A percentile compares a stretch with the other conserved stretches of the same genome.
Evolutionary conservation across 352 stramenopile genomes (phyloP).

Genomic region (Thalassiosira oceanica): DNA sequence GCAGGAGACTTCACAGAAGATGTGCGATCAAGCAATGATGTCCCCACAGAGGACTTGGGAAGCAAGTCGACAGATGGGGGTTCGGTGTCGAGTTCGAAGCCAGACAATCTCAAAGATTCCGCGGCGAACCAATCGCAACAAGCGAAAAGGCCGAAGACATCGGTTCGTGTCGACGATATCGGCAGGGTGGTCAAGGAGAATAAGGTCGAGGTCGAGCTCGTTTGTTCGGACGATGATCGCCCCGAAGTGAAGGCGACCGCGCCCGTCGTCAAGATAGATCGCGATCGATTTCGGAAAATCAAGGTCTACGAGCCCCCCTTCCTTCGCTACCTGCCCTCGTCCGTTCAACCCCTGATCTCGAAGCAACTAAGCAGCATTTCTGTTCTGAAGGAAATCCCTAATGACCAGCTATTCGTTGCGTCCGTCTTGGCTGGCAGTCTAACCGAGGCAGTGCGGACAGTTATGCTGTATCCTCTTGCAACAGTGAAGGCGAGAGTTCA

Average conservation of each 20-base stretch:
- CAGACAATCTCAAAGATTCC: no score
- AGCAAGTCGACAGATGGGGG: no score
- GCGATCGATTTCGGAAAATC: slow-evolving; percentile 43
- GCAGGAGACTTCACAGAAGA: no score
- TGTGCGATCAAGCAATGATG: no score
- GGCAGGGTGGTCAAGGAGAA: no score
- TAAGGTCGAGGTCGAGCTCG: slow-evolving; percentile 39
- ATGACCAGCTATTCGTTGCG: slow-evolving; percentile 70
- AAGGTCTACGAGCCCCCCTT: slow-evolving; percentile 29
- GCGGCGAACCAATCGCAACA: no score
- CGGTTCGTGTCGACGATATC: no score
- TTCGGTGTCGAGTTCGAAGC: no score
- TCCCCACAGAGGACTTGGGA: no score
- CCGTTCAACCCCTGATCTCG: slow-evolving; percentile 22
- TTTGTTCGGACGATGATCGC: slow-evolving; percentile 12
- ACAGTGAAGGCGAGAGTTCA: slow-evolving; percentile 75
- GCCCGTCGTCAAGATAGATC: slow-evolving; percentile 40
- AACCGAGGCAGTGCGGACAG: slow-evolving; percentile 65
- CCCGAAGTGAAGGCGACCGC: slow-evolving; percentile 2
- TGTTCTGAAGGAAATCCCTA: slow-evolving; percentile 54
- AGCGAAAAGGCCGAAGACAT: no score
- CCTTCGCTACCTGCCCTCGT: slow-evolving; percentile 41
- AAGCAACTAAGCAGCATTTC: slow-evolving; percentile 31
- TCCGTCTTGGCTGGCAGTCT: slow-evolving; percentile 59
- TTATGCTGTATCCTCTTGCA: slow-evolving; percentile 64